Conservation (phyloP, 192 early-diverging fungal genomes). For the Lunasporangiospora selenospora region DNA sequence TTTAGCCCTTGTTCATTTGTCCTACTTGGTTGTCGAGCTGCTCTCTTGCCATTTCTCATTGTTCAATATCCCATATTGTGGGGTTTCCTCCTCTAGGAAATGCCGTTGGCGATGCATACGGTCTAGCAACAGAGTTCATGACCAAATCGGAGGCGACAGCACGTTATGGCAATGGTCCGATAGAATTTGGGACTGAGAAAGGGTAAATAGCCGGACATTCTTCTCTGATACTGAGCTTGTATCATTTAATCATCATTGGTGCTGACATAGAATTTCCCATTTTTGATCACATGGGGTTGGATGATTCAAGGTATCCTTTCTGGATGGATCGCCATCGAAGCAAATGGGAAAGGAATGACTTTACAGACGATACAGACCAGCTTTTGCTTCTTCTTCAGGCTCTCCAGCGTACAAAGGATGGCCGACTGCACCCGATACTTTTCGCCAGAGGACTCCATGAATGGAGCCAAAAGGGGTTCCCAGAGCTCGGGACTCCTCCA, state of each 20-base stretch:
- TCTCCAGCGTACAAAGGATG: conserved; percentile 52
- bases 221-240: too few relatives aligned
- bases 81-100: conserved; percentile 47
- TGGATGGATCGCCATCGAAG: conserved; percentile 48
- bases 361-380: conserved; percentile 66
- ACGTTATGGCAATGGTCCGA: conserved; percentile 64
- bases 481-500: conserved; percentile 60
- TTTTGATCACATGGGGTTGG: conserved; percentile 49
- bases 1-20: too few relatives aligned
- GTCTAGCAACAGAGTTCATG: conserved; percentile 71
- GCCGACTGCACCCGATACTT: conserved; percentile 52
- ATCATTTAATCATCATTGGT: conserved; percentile 33
- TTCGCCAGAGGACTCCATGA: conserved; percentile 58
- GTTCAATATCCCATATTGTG: too few relatives aligned
- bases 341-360: conserved; percentile 52
- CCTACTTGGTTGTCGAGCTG: too few relatives aligned
- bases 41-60: too few relatives aligned
- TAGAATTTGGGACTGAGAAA: conserved; percentile 61
- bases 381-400: conserved; percentile 61
- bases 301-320: conserved; percentile 46
- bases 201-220: conserved; percentile 18
- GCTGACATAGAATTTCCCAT: conserved; percentile 14
- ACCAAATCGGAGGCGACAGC: conserved; percentile 43
- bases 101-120: conserved; percentile 68
- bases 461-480: conserved; percentile 62